A percentile compares a stretch with the other conserved stretches of the same genome.
Conservation (phyloP, 2,329 filamentous ascomycete genomes). For the Hymenoscyphus scutula region DNA sequence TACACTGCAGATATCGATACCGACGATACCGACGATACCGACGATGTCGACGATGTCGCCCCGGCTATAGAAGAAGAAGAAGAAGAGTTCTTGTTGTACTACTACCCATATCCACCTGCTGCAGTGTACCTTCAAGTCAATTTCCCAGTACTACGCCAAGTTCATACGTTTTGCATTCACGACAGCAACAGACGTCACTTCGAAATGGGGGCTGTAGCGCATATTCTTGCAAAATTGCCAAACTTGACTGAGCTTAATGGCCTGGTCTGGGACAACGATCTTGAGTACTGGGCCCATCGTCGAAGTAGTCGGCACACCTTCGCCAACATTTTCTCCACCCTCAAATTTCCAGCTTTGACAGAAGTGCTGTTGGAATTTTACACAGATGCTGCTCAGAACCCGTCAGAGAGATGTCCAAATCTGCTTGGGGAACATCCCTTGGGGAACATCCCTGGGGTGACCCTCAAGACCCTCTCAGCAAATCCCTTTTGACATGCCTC, state of each 20-base stretch:
- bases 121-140: not conserved
- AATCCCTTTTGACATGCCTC: not conserved
- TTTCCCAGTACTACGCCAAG: not conserved
- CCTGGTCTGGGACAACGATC: not conserved
- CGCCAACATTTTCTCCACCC: not conserved
- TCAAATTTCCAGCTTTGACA: not conserved
- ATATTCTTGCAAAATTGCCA: not conserved
- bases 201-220: not conserved
- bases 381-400: not conserved
- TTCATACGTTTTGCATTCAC: not conserved
- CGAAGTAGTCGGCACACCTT: not conserved
- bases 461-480: not conserved
- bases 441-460: not conserved
- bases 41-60: too few species aligned
- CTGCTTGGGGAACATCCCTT: not conserved
- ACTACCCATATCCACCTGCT: too few species aligned
- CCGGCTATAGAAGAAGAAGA: too few species aligned
- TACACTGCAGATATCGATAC: too few species aligned
- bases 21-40: too few species aligned
- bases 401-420: not conserved
- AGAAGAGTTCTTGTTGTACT: too few species aligned
- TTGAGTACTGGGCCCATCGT: not conserved
- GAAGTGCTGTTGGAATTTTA: not conserved
- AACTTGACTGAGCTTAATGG: not conserved
- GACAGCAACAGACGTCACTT: not conserved